phyloP scores from a whole-genome alignment of 305 asterid genomes.

The Coffea humblotiana region DNA sequence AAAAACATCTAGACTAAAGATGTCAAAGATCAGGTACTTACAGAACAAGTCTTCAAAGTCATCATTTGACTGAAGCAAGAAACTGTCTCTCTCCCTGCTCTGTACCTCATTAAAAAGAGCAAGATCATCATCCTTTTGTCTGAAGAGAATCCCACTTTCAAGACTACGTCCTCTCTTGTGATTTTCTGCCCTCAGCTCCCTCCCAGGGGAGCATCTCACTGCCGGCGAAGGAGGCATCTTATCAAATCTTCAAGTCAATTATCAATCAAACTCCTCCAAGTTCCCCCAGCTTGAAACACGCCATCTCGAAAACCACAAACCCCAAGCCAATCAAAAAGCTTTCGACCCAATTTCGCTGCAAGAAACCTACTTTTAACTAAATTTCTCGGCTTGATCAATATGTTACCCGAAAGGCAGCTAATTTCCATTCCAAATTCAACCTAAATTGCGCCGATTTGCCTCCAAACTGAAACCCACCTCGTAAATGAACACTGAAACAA shows the following conservation, averaged over 20 bases:
- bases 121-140: slow-evolving; percentile 83
- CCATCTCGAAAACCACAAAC: slow-evolving; percentile 28
- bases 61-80: slow-evolving; percentile 85
- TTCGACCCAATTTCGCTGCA: neutral
- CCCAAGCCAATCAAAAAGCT: slow-evolving; percentile 4
- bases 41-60: slow-evolving; percentile 79
- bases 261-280: slow-evolving; percentile 35
- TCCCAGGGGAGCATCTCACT: slow-evolving; percentile 73
- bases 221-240: slow-evolving; percentile 92
- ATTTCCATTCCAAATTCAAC: slow-evolving; percentile 13
- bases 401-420: neutral
- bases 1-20: slow-evolving; percentile 14
- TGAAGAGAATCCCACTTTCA: slow-evolving; percentile 64
- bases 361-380: neutral
- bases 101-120: slow-evolving; percentile 91
- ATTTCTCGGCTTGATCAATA: slow-evolving; percentile 5
- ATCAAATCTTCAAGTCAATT: slow-evolving; percentile 23
- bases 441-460: neutral
- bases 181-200: slow-evolving; percentile 68
- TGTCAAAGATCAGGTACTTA: slow-evolving; percentile 34
- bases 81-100: slow-evolving; percentile 73
- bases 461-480: slow-evolving; percentile 1
- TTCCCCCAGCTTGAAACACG: slow-evolving; percentile 30
- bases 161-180: slow-evolving; percentile 90
- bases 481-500: neutral